Base-by-base conservation (phyloP, 164 flowering plant species). In the Echeveria elegans region DNA sequence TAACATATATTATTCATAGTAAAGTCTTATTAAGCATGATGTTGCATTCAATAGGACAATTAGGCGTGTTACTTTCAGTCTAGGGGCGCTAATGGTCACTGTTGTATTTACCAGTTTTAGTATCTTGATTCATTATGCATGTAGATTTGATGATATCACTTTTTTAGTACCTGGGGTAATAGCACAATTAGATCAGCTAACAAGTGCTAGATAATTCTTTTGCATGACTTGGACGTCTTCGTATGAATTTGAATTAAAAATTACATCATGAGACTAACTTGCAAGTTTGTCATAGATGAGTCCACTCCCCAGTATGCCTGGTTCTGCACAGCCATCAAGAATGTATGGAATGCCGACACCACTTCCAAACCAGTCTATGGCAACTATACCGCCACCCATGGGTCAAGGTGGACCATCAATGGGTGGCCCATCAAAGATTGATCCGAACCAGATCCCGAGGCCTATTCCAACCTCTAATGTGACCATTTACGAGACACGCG, bases 391-490 rank as follows among this genome's bases (percentile, higher is more conserved):
- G n/a, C 85, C 89, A 74, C 79, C 77, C 23, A 73, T 88, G 75
- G 82, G 88, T 66, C 94, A 81, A 68, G 24, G 83, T 71, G 94
- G 92, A 69, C 74, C 80, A 9, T 77, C 85, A 24, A 56, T 75
- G 67, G 53, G 83, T 32, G 90, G 84, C 56, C 82, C 82, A 29
- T 85, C 97, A 40, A 95, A 83, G 75, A 88, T 95, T 78, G 99
- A 95, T 78, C 97, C 96, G 37, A 84, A 86, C 74, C 97, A 92
- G 72, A 89, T 92, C 76, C 99, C 99, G 9, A 83, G 97, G 71
- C 96, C 97, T 18, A 68, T 83, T 64, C 88, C 96, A 60, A 76
- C 75, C 77, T 80, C 89, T 21, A 68, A 88, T 9, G 78, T 79
- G 26, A 70, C 80, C 21, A 1, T 87, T 64, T 78, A 80, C 73